Evolutionary conservation across 78 protist species (phyloP), one percentile per base, ranked within the genome.

Genomic region (Polysphondylium violaceum): DNA sequence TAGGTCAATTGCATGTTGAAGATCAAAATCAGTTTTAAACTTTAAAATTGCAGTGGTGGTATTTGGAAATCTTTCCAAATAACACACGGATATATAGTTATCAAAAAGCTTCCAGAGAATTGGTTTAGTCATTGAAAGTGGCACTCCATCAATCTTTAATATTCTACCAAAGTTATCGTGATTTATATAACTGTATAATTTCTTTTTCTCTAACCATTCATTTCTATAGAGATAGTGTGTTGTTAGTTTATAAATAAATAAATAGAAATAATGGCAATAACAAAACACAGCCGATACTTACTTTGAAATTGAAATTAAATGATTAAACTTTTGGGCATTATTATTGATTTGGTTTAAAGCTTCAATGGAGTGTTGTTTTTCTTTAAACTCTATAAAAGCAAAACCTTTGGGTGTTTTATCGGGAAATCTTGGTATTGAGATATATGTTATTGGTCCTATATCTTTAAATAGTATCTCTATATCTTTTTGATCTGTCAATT

Each of bases 161-260:
- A 74, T 41, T 74, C 69, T 56, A 3, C 38, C 40, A 4, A 23
- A 58, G 33, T 41, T 63, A 11, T 41, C 31, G 4, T 76, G 27
- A 43, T 61, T 25, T 31, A 55, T 35, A 36, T 55, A 55, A 14
- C 43, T 64, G 25, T 33, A 68, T 78, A 31, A 38, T 16, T 50
- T 64, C 50, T 78, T 78, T 35, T 78, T 64, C 19, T 78, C 50
- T 64, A 35, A 40, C 74, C 75, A 78, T 60, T 78, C 88, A n/a
- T 38, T 27, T 51, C 76, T 71, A n/a, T 40, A 38, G 8, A 61
- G 3, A 7, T 16, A 68, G 35, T 29, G n/a, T n/a, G n/a, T n/a
- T n/a, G n/a, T n/a, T n/a, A n/a, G n/a, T 64, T 9, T 64, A 64
- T 8, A 36, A n/a, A 64, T 29, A 6, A 36, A n/a, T 64, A 64